Base-by-base conservation (phyloP, 345 rosid species). In the Boechera retrofracta region DNA sequence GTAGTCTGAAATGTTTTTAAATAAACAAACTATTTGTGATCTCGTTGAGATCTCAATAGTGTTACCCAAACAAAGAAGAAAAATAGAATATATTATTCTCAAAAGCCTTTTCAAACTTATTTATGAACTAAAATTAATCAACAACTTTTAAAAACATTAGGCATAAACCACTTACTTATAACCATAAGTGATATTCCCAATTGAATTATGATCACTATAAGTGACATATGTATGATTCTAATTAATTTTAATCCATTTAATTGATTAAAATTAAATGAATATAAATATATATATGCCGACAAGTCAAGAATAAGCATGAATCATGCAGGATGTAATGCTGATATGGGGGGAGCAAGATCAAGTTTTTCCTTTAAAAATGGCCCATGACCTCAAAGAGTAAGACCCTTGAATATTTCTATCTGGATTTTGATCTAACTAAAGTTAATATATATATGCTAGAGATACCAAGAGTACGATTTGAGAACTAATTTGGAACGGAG, bases 341-440 rank as follows among this genome's bases (percentile, higher is more conserved):
- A 72, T 94, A 5, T 94, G 97, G 98, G 98, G 98, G 68, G 89
- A 88, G 13, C 70, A 82, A 15, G 97, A 91, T 82, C 84, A 83
- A 64, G 82, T 94, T 61, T 94, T 94, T 64, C 97, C 97, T 0
- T 47, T 91, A 84, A 84, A 67, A 75, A 87, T 94, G 96, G 96
- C 96, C 5, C 24, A 74, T 66, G 93, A 91, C 41, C 91, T 94
- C 69, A 82, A 84, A 68, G 82, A 82, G 97, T 94, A 82, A 69
- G 76, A 26, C 15, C 39, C 10, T 64, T 21, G 35, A 42, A 11
- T 31, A n/a, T 36, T 42, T 63, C 18, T 10, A 36, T 60, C 44
- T 4, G 41, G 41, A 57, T 16, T 60, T 36, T 36, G 29, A 60
- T 60, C 45, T 9, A 18, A 36, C 15, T 35, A 60, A 18, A 36